Base-by-base conservation (phyloP, 2,329 filamentous ascomycete species). In the Xylaria arbuscula region DNA sequence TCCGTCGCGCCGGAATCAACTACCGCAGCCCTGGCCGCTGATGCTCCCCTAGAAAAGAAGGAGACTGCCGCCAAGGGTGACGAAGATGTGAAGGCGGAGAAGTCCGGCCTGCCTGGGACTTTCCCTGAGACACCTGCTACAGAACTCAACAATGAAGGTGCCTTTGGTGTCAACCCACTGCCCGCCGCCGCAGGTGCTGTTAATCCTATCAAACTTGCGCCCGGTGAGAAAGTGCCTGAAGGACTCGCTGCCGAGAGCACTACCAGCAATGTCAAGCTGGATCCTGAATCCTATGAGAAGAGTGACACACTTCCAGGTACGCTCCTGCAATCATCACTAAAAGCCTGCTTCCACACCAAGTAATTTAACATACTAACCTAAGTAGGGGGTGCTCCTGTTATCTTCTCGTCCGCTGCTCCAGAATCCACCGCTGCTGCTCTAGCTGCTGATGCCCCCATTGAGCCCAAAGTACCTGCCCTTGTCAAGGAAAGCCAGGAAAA, bases 201-300 rank as follows among this genome's bases (percentile, higher is more conserved):
- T 67, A 98, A 98, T 81, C 94, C 95, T 8, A 88, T 98, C 78
- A 86, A 87, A 75, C 86, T 97, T 63, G 86, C 87, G 28, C 92
- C 94, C 3, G 94, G 94, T 75, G 93, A 97, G 83, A 89, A 90
- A 79, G 87, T 97, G 10, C 94, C 94, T 48, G 86, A 92, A 56
- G 86, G 86, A 32, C 77, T 94, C 74, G 89, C 89, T 56, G 80
- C 86, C 60, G 92, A 92, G 79, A 90, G 91, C 72, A 83, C 88
- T 74, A 91, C 93, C 78, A 83, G 83, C 68, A 90, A 93, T 59
- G 87, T 97, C 76, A 88, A 90, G 76, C 87, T 93, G 22, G 94
- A 98, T 79, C 87, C 93, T 79, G 92, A 90, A 73, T 95, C 93
- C 1, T 98, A 98, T 80, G 91, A 97, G 79, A 92, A 92, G 80